These are phyloP conservation scores for Kazachstania psychrophila DNA, from an alignment of 805 yeast genomes.

Conservation along the genomic window DNA sequence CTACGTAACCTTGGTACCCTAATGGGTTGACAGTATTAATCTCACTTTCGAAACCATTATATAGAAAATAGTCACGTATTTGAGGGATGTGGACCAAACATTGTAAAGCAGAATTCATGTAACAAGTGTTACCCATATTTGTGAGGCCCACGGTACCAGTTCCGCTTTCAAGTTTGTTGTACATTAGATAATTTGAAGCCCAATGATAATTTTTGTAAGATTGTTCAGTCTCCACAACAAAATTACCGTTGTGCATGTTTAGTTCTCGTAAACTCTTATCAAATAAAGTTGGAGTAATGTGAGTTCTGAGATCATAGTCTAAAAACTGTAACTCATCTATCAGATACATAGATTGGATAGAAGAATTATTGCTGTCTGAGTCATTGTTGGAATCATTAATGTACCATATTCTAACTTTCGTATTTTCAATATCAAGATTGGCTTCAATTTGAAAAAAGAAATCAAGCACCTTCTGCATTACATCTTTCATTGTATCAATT, in stretches of 20 bases:
- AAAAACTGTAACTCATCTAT: constrained; percentile 27
- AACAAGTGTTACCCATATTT: constrained; percentile 85
- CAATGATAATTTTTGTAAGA: constrained; percentile 25
- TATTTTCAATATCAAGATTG: constrained; percentile 8
- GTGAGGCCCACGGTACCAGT: constrained; percentile 51
- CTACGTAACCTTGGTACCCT: constrained; percentile 78
- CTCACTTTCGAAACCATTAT: constrained; percentile 51
- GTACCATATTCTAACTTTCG: constrained; percentile 21
- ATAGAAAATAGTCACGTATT: constrained; percentile 62
- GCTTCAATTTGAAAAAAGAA: constrained; percentile 19
- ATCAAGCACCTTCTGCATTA: constrained; percentile 15
- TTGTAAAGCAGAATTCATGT: constrained; percentile 91
- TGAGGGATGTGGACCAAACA: constrained; percentile 84
- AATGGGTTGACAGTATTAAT: constrained; percentile 71
- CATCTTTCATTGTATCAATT: constrained; percentile 25
- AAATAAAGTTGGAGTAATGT: constrained; percentile 18
- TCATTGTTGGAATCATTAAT: constrained; percentile 5
- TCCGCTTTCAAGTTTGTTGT: constrained; percentile 27
- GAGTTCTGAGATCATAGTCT: constrained; percentile 14
- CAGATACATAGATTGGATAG: constrained; percentile 7
- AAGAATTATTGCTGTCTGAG: constrained; percentile 1
- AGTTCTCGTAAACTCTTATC: constrained; percentile 16
- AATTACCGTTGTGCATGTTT: constrained; percentile 17
- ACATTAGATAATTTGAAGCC: constrained; percentile 30
- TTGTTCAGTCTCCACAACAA: constrained; percentile 30